A percentile compares a stretch with the other conserved stretches of the same genome.
phyloP scores from a whole-genome alignment of 2,329 filamentous ascomycete genomes.

The Colletotrichum tabaci region DNA sequence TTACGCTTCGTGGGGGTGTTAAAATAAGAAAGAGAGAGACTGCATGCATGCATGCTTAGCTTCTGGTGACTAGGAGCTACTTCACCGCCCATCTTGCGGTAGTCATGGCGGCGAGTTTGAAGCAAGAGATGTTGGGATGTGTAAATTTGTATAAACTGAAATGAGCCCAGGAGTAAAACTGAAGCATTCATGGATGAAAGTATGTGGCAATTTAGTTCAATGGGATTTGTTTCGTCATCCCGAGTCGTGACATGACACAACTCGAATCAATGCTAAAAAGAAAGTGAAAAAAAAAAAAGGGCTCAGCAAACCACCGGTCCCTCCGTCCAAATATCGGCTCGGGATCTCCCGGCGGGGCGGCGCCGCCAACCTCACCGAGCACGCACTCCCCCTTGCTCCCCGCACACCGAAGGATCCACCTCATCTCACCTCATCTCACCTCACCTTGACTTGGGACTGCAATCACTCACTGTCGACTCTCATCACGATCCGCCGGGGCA shows the following conservation, averaged over 20 bases:
- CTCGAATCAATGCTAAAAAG: background rate
- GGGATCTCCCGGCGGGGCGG: background rate
- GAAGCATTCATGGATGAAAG: background rate
- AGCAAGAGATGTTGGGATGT: constrained; percentile 7
- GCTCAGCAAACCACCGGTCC: background rate
- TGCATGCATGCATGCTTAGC: constrained; percentile 33
- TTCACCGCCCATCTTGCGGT: constrained; percentile 23
- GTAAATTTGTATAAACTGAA: constrained; percentile 20
- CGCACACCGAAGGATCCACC: constrained; percentile 35
- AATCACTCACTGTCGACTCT: background rate
- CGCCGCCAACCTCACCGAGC: constrained; percentile 24
- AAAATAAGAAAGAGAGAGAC: constrained; percentile 1
- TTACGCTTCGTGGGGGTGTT: background rate
- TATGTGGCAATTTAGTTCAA: background rate
- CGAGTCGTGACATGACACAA: background rate
- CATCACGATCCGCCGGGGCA: constrained; percentile 18
- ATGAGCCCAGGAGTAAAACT: constrained; percentile 3
- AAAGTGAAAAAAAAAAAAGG: background rate
- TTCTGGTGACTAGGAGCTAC: constrained; percentile 4
- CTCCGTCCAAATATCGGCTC: background rate
- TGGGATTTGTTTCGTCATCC: background rate
- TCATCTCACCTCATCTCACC: constrained; percentile 17
- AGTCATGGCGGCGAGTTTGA: background rate
- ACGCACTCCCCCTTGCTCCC: constrained; percentile 6
- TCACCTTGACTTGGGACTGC: constrained; percentile 11